Base-by-base conservation (phyloP, 495 filamentous ascomycete species). In the Podospora australis region DNA sequence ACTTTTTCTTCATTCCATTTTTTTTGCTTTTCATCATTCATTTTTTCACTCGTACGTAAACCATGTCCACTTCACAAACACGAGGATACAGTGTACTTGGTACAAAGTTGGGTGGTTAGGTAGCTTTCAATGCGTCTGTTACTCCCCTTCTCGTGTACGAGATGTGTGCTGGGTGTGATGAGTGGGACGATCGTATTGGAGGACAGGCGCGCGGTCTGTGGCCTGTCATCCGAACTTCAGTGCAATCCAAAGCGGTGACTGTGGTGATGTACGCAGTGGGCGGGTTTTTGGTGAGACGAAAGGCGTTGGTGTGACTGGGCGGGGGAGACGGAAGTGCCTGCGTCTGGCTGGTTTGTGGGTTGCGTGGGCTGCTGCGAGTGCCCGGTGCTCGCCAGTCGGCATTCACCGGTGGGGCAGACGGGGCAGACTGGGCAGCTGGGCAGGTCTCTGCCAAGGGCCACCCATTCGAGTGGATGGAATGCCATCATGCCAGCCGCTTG, bases 231-330 rank as follows among this genome's bases (percentile, higher is more conserved):
- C 17, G 34, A 6, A 36, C 4, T 16, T 16, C 13, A 16, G 13
- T 36, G 34, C 13, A 36, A 8, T 36, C 11, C n/a, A 36, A 17
- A 36, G 23, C 23, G 23, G 5, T 28, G 40, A 24, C 39, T 16
- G 10, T 8, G 13, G 26, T 29, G 6, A 6, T 29, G 26, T 11
- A 29, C 6, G 26, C 30, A 1, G 1, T 4, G 32, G 32, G 19
- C 32, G 14, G 32, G 29, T 29, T 16, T 39, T n/a, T 47, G 28
- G 47, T 47, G 47, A 36, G 52, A 47, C 52, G 22, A 43, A 29
- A 35, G 26, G 47, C 22, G 42, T 46, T 46, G 47, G 42, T 46
- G 46, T 50, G 52, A 49, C 51, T 22, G n/a, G n/a, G n/a, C n/a
- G n/a, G n/a, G n/a, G n/a, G n/a, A n/a, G n/a, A n/a, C n/a, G 40